phyloP scores from a whole-genome alignment of 176 grass and related monocot genomes.

The Typha latifolia region DNA sequence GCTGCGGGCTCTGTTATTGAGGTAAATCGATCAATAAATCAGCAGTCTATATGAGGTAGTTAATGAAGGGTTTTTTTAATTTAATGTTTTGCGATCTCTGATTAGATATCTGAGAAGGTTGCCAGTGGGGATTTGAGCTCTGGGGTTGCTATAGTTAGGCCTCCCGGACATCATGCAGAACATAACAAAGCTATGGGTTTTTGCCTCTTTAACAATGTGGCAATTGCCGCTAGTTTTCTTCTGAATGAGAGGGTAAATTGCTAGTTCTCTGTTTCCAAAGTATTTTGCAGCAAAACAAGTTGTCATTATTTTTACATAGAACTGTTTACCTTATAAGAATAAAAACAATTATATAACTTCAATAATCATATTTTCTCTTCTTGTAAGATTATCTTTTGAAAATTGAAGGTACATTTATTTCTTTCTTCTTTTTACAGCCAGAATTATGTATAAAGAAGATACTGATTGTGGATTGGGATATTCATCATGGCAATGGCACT shows the following conservation, averaged over 20 bases:
- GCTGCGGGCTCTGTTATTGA: constrained; percentile 83
- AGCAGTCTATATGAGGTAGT: not conserved
- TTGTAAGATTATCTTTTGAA: constrained; percentile 4
- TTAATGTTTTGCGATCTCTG: not conserved
- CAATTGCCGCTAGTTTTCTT: constrained; percentile 73
- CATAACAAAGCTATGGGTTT: constrained; percentile 86
- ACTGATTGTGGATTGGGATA: constrained; percentile 96
- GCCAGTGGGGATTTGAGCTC: constrained; percentile 66
- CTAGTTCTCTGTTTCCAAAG: constrained; percentile 7
- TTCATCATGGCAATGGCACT: constrained; percentile 95
- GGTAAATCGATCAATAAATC: constrained; percentile 24
- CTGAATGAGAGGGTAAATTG: constrained; percentile 71
- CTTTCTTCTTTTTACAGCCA: constrained; percentile 37
- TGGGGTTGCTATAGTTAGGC: constrained; percentile 86
- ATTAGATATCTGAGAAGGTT: constrained; percentile 84
- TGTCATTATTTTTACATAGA: not conserved
- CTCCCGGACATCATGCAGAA: constrained; percentile 96
- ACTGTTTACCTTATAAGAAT: too few relatives aligned
- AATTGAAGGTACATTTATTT: constrained; percentile 13
- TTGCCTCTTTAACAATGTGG: constrained; percentile 96
- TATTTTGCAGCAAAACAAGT: constrained; percentile 10
- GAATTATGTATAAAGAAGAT: constrained; percentile 93
- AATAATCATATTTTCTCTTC: not conserved
- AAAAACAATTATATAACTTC: too few relatives aligned
- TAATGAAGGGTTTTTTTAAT: not conserved